Evolutionary conservation across 1,139 yeast species (phyloP), one percentile per base, ranked within the genome.

Genomic region (Hyphopichia pseudoburtonii): DNA sequence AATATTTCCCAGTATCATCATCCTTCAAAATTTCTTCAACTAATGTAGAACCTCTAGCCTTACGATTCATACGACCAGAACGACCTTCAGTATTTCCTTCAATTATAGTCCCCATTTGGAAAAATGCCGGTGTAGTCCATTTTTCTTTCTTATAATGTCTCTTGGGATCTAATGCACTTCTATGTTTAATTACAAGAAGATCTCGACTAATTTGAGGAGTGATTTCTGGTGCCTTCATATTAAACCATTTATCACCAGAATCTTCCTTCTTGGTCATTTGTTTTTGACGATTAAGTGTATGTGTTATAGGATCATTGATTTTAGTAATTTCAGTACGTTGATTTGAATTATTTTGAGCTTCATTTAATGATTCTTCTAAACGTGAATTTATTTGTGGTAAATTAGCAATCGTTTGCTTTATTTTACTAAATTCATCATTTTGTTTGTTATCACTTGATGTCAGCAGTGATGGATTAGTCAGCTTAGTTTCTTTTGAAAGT

Each of bases 121-220:
- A 89, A 47, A 72, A 79, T 53, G 86, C 88, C 16, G 96, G 95
- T 5, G 78, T 71, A 38, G 74, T 75, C 84, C 95, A 86, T 45
- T 81, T 83, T 41, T 86, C 94, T 60, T 87, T 87, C 63, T 86
- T 88, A 64, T 92, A 92, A 63, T 89, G 96, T 52, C 97, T 78
- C 62, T 92, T 92, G 4, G 97, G 97, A 56, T 92, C 98, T 46
- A 92, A 73, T 15, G 92, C 96, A 44, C 85, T 82, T 62, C 98
- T 80, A 68, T 90, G 87, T 54, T 87, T 83, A 40, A 92, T 71
- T 23, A 92, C 66, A 55, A 80, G 71, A 50, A 94, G 60, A 59
- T 92, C 97, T 42, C 96, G 73, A 53, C 84, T 86, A 23, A 86
- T 57, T 33, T 74, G 76, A 2, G 84, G 79, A 0, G 95, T 86